Base-by-base conservation (phyloP, 441 rosid species). In the Eugenia klotzschiana region DNA sequence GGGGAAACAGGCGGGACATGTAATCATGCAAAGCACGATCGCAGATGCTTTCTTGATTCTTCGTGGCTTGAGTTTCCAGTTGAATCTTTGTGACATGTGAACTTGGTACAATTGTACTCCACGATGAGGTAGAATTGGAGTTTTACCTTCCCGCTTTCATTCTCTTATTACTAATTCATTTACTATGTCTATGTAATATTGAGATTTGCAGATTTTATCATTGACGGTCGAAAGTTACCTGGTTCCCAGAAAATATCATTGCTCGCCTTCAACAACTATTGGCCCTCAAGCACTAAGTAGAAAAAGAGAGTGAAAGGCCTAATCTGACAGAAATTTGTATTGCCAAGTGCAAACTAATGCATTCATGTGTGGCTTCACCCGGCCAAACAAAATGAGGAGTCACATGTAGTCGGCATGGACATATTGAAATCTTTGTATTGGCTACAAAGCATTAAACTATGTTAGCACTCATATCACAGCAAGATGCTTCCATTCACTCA, bases 401-500 rank as follows among this genome's bases (percentile, higher is more conserved):
- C 46, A 0, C 2, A 1, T 69, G 77, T 20, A 18, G 77, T 37
- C 2, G 0, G 77, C 46, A 69, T 37, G 46, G 25, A 37, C 41
- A 37, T 69, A 69, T 37, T 14, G 1, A 69, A 20, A 69, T 40
- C 57, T 20, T 69, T 27, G 60, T 72, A 52, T 82, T 69, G 57
- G 33, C 57, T 60, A 46, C 87, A 82, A 51, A 79, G 51, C 37
- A 72, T 55, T 51, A 23, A 23, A 60, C 69, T 33, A 64, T 69
- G 25, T 37, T 69, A 69, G 77, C 77, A 69, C 77, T 10, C 77
- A 10, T 2, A 69, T 37, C 49, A 33, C 49, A 37, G 77, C 40
- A 53, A 37, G 46, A 50, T n/a, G 37, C 33, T 60, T 60, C 29
- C 51, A 80, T 81, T 85, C 51, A 84, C 90, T 85, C 50, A 97